phyloP scores from a whole-genome alignment of 306 rosid genomes.

The Dalbergia cultrata region DNA sequence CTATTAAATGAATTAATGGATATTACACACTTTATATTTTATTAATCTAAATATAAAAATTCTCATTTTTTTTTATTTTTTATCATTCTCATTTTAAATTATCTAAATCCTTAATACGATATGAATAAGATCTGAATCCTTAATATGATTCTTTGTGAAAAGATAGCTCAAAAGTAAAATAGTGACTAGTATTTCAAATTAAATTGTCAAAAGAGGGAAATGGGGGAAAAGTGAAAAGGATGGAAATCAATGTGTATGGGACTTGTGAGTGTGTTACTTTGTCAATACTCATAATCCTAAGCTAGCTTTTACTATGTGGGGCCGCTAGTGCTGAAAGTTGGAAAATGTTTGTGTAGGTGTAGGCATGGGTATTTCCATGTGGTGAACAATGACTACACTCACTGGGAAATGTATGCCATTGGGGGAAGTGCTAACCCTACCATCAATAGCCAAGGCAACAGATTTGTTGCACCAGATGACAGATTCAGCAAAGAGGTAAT shows the following conservation, averaged over 20 bases:
- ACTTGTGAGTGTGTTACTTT: background rate
- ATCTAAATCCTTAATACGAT: no score
- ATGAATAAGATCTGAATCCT: no score
- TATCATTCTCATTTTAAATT: no score
- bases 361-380: constrained; percentile 98
- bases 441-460: constrained; percentile 95
- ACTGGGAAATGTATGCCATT: constrained; percentile 99
- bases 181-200: background rate
- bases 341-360: constrained; percentile 66
- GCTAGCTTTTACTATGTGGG: constrained; percentile 37
- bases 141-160: no score
- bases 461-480: constrained; percentile 82
- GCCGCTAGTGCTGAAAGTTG: constrained; percentile 17
- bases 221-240: background rate
- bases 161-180: no score
- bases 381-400: constrained; percentile 99
- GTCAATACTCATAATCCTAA: background rate
- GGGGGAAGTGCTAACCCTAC: constrained; percentile 98
- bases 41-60: no score
- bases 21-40: no score
- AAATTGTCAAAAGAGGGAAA: background rate
- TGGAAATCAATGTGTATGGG: constrained; percentile 29
- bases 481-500: constrained; percentile 91
- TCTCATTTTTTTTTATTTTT: no score
- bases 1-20: no score